A percentile compares a stretch with the other conserved stretches of the same genome.
phyloP scores from a whole-genome alignment of 345 rosid species.

The Pistacia vera region DNA sequence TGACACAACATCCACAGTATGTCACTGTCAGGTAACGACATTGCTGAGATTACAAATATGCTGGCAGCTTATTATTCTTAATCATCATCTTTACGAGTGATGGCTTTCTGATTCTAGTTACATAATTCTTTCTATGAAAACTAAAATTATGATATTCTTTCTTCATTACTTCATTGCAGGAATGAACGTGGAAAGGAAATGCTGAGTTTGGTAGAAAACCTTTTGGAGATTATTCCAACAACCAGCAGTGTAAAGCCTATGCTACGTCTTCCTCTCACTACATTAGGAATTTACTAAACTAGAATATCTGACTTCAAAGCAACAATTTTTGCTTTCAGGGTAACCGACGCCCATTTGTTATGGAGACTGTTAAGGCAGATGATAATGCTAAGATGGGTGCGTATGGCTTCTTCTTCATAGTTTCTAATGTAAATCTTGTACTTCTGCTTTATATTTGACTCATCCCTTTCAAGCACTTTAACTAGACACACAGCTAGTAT shows the following conservation, averaged over 20 bases:
- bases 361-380: slow-evolving; percentile 96
- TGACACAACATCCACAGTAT: slow-evolving; percentile 95
- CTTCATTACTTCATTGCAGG: slow-evolving; percentile 39
- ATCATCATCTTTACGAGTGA: neutral
- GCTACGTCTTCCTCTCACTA: slow-evolving; percentile 8
- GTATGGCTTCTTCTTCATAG: slow-evolving; percentile 18
- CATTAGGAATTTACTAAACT: neutral
- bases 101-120: neutral
- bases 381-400: slow-evolving; percentile 87
- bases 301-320: neutral
- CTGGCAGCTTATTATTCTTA: slow-evolving; percentile 4
- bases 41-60: neutral
- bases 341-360: slow-evolving; percentile 76
- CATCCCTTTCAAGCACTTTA: slow-evolving; percentile 6
- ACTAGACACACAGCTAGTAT: too few species aligned
- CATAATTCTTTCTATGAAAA: neutral
- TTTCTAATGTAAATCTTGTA: neutral
- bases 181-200: slow-evolving; percentile 89
- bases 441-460: neutral
- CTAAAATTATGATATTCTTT: neutral
- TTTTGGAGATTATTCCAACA: slow-evolving; percentile 84
- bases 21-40: slow-evolving; percentile 73
- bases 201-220: slow-evolving; percentile 79
- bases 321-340: slow-evolving; percentile 52
- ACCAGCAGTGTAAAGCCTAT: slow-evolving; percentile 60